Percentiles rank a stretch among this genome's conserved stretches.
phyloP scores from a whole-genome alignment of 1,284 basidiomycete species.

The Pyrrhoderma lamaoense region DNA sequence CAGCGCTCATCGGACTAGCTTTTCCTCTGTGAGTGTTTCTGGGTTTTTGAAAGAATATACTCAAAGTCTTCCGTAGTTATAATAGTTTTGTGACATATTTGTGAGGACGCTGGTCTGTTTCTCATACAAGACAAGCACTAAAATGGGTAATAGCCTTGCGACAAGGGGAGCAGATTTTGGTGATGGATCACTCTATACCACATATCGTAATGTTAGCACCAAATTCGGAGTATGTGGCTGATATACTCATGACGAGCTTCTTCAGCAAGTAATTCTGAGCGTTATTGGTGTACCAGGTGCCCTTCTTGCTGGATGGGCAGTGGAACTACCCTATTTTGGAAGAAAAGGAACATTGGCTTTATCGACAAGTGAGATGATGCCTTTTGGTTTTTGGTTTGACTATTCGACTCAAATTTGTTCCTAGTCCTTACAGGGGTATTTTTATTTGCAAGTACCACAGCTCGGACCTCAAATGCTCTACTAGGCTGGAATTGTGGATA shows the following conservation, averaged over 20 bases:
- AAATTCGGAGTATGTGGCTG: constrained; percentile 5
- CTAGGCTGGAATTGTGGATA: constrained; percentile 65
- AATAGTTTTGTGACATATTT: constrained; percentile 60
- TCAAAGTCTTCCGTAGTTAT: constrained; percentile 29
- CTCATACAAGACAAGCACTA: background rate
- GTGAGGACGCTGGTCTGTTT: constrained; percentile 31
- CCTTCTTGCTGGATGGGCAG: constrained; percentile 50
- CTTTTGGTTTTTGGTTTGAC: constrained; percentile 15
- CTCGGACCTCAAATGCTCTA: constrained; percentile 56
- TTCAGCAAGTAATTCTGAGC: constrained; percentile 58
- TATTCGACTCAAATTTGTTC: constrained; percentile 9
- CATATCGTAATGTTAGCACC: constrained; percentile 56
- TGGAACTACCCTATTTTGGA: constrained; percentile 52
- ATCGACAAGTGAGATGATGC: constrained; percentile 38
- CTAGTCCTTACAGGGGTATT: constrained; percentile 63
- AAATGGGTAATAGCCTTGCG: constrained; percentile 35
- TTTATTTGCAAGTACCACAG: constrained; percentile 64
- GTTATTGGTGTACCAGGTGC: constrained; percentile 66
- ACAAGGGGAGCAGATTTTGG: constrained; percentile 57
- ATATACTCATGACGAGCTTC: background rate
- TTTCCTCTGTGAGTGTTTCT: constrained; percentile 50
- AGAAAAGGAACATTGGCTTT: constrained; percentile 56
- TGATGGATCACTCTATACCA: constrained; percentile 53
- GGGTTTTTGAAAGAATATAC: background rate
- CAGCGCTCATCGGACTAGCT: constrained; percentile 70